Evolutionary conservation across 1,139 yeast species (phyloP).

Genomic region (Blastobotrys proliferans): DNA sequence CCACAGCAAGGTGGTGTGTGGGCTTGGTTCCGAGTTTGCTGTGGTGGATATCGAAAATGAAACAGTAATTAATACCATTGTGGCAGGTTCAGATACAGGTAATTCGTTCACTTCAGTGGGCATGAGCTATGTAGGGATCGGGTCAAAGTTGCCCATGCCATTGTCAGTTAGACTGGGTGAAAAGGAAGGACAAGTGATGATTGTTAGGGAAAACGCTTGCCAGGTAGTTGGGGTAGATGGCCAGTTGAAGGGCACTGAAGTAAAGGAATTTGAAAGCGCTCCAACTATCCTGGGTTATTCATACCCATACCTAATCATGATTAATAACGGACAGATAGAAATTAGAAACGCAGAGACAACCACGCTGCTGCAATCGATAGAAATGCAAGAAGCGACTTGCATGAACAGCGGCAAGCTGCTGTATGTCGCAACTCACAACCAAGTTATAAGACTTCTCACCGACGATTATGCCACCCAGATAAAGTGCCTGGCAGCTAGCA

Average conservation of each 20-base stretch:
- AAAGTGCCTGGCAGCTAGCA: conserved; percentile 23
- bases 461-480: conserved; percentile 34
- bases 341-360: conserved; percentile 34
- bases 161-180: conserved; percentile 8
- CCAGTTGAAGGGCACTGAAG: not conserved
- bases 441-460: conserved; percentile 27
- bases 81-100: not conserved
- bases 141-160: conserved; percentile 3
- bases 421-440: conserved; percentile 27
- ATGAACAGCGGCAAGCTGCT: conserved; percentile 23
- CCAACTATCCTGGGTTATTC: conserved; percentile 25
- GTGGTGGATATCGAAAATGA: conserved; percentile 24
- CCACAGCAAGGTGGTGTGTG: conserved; percentile 35
- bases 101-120: conserved; percentile 3
- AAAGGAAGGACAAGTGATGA: conserved; percentile 6
- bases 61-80: conserved; percentile 11
- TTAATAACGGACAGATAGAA: conserved; percentile 23
- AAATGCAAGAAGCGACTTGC: conserved; percentile 23
- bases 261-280: not conserved
- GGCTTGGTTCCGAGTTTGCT: conserved; percentile 31
- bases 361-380: conserved; percentile 25
- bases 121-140: conserved; percentile 10
- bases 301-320: conserved; percentile 33
- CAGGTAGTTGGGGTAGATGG: conserved; percentile 6
- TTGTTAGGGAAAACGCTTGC: conserved; percentile 3